Evolutionary conservation across 768 basidiomycete genomes (phyloP), one percentile per base, ranked within the genome.

Genomic region (Phylloporus sp.): DNA sequence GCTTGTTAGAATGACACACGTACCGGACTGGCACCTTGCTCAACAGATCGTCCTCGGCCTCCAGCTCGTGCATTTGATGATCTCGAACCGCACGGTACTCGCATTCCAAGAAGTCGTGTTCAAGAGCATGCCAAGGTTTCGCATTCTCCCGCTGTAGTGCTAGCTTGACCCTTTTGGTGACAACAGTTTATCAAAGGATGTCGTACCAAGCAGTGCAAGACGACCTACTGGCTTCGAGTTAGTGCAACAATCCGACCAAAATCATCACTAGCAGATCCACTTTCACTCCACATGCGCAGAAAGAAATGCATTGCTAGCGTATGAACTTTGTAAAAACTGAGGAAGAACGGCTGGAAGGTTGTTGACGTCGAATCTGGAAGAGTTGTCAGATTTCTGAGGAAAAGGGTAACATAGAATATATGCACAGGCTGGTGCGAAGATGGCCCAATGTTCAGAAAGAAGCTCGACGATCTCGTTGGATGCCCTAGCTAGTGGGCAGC

Each of bases 221-320:
- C 34, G 32, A 81, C 86, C 52, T 64, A 90, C 88, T 94, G 92
- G 75, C 88, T 90, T 42, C 81, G 80, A 28, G 85, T 83, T 17
- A 94, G 71, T 6, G 82, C 84, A 27, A 79, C 77, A 9, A 95
- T 81, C 9, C 93, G 82, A 28, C 76, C 72, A 53, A 92, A 90
- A 66, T 95, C 92, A 17, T 73, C 81, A 11, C 65, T 59, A 4
- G 84, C 81, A 1, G 92, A 86, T 11, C 84, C 83, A 57, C 86
- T 88, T 62, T 95, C 92, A 55, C 76, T 79, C 90, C 90, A 95
- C 81, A 95, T 91, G 27, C 89, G 79, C n/a, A 90, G 69, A 68
- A 94, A 94, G 71, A 94, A 93, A 37, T 79, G 79, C 4, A 84
- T 81, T 6, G 86, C 86, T n/a, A 92, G 69, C 9, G 76, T 71